Evolutionary conservation across 768 basidiomycete species (phyloP).

Genomic region (Amanita fuliginea): DNA sequence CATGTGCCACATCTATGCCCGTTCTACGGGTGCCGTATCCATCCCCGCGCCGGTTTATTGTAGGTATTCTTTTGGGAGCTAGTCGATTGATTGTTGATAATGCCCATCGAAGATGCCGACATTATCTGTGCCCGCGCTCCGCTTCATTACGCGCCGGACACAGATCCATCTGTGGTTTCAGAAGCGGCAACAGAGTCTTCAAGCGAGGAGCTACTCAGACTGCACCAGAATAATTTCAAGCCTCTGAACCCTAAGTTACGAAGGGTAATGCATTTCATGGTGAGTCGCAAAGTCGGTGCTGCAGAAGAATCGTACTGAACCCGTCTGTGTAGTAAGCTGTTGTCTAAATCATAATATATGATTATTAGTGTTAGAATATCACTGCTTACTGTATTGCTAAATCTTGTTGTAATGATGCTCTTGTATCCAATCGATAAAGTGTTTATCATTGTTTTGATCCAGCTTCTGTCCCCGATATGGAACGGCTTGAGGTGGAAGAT

Average conservation of each 20-base stretch:
- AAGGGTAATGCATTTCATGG: conserved; percentile 51
- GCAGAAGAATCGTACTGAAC: background rate
- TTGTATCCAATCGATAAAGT: background rate
- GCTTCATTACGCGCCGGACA: conserved; percentile 65
- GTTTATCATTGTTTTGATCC: background rate
- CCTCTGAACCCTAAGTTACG: conserved; percentile 43
- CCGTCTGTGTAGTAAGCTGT: background rate
- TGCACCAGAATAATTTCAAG: conserved; percentile 42
- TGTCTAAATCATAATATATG: background rate
- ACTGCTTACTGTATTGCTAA: background rate
- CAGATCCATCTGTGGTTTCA: conserved; percentile 44
- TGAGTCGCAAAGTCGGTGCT: conserved; percentile 8
- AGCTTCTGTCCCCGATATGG: background rate
- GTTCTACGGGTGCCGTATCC: conserved; percentile 73
- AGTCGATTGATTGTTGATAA: background rate
- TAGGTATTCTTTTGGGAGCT: conserved; percentile 19
- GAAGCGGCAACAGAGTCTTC: conserved; percentile 32
- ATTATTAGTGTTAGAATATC: background rate
- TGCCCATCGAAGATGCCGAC: conserved; percentile 52
- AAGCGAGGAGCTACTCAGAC: conserved; percentile 29
- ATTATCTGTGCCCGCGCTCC: conserved; percentile 75
- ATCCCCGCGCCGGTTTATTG: conserved; percentile 84
- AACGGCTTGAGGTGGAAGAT: conserved; percentile 8
- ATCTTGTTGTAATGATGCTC: background rate
- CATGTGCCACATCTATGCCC: conserved; percentile 71